Evolutionary conservation across 768 basidiomycete species (phyloP).

Genomic region (Heimioporus sp.): DNA sequence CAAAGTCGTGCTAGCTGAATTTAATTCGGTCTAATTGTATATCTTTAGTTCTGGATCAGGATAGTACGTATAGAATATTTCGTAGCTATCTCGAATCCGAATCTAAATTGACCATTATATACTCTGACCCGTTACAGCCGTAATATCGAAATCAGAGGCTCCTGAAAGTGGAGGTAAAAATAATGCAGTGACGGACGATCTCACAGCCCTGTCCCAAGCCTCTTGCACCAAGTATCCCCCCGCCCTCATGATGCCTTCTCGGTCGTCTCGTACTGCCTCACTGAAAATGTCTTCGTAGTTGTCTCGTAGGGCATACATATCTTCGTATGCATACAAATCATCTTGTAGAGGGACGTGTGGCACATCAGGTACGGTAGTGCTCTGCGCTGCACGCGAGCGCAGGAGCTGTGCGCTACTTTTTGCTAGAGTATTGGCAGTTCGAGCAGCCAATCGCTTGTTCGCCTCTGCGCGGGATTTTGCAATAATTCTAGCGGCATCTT

Average conservation of each 20-base stretch:
- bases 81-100: background rate
- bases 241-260: conserved; percentile 76
- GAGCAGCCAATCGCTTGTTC: conserved; percentile 57
- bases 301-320: conserved; percentile 53
- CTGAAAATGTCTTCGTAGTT: conserved; percentile 73
- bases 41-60: background rate
- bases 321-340: conserved; percentile 72
- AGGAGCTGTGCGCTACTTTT: conserved; percentile 49
- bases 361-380: conserved; percentile 67
- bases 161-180: conserved; percentile 55
- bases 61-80: background rate
- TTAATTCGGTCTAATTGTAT: conserved; percentile 5
- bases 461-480: conserved; percentile 67
- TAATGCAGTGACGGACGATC: conserved; percentile 69
- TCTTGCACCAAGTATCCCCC: conserved; percentile 83
- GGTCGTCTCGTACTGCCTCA: conserved; percentile 72
- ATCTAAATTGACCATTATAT: conserved; percentile 26
- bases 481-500: conserved; percentile 66
- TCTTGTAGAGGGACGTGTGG: conserved; percentile 81
- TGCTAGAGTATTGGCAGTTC: conserved; percentile 43
- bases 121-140: conserved; percentile 33
- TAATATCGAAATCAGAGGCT: conserved; percentile 2
- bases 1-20: conserved; percentile 47
- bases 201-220: conserved; percentile 81
- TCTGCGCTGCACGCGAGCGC: conserved; percentile 63